phyloP scores from a whole-genome alignment of 140 eudicot species.

The Oenanthe javanica region DNA sequence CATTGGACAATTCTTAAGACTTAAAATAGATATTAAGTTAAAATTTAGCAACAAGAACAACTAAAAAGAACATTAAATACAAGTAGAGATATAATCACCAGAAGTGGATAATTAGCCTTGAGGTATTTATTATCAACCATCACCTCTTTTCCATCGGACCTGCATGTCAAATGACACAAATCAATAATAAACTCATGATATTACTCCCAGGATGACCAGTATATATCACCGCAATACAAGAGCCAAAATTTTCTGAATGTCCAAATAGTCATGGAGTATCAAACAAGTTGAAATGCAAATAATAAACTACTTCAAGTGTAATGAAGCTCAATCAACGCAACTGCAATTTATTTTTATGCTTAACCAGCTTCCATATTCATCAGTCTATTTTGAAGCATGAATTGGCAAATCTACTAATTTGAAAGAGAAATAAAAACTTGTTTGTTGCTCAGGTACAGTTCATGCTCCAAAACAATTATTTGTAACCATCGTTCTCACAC shows the following conservation, averaged over 20 bases:
- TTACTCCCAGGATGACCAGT: background rate
- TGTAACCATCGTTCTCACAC: no score
- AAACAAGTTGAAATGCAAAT: background rate
- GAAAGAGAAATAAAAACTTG: no score
- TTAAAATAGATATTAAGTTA: conserved; percentile 1
- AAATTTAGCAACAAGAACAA: background rate
- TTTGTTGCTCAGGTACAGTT: no score
- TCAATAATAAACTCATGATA: background rate
- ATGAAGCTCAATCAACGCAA: background rate
- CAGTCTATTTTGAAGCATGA: background rate
- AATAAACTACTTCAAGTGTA: background rate
- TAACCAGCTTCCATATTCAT: background rate
- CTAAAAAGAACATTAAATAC: no score
- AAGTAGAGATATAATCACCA: conserved; percentile 40
- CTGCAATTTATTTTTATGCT: background rate
- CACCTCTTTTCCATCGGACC: conserved; percentile 75
- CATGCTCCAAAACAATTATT: no score
- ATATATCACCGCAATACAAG: background rate
- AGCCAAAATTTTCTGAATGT: background rate
- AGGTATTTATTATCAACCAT: conserved; percentile 73
- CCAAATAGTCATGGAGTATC: background rate
- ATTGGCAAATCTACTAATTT: background rate
- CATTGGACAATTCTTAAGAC: conserved; percentile 1
- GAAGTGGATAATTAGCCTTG: conserved; percentile 56
- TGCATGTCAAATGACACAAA: conserved; percentile 21